Conservation (phyloP, 139 green algal genomes). For the Micromonas commoda region DNA sequence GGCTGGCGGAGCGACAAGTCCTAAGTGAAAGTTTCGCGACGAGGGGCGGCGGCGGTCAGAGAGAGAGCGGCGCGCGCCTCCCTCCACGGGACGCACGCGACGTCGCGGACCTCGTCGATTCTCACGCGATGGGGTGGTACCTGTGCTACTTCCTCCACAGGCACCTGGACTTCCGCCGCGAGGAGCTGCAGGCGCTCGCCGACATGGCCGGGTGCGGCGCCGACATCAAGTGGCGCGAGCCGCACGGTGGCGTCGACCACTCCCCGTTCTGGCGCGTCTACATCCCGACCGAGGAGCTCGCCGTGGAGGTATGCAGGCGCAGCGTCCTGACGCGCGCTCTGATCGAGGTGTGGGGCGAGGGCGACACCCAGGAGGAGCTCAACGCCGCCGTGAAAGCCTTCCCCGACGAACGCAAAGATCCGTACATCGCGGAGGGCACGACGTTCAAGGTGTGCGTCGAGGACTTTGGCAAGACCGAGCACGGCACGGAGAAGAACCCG, state of each 20-base stretch:
- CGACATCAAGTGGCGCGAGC: neutral
- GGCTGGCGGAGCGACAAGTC: no score
- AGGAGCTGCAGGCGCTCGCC: constrained; percentile 54
- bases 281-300: constrained; percentile 48
- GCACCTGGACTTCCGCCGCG: neutral
- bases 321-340: constrained; percentile 54
- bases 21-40: no score
- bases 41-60: no score
- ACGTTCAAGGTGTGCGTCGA: constrained; percentile 31
- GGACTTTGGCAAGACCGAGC: constrained; percentile 24
- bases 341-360: constrained; percentile 78
- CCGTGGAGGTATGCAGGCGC: constrained; percentile 35
- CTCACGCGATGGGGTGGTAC: neutral
- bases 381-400: neutral
- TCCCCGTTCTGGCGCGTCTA: constrained; percentile 59
- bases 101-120: neutral
- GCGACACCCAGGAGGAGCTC: constrained; percentile 46
- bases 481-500: neutral
- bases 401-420: neutral
- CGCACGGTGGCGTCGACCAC: constrained; percentile 29
- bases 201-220: constrained; percentile 30
- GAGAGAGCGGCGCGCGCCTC: no score
- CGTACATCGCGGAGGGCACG: neutral
- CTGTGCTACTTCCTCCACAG: neutral
- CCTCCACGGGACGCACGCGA: no score